phyloP scores from a whole-genome alignment of 1,139 yeast genomes.

The Debaryomyces singareniensis region DNA sequence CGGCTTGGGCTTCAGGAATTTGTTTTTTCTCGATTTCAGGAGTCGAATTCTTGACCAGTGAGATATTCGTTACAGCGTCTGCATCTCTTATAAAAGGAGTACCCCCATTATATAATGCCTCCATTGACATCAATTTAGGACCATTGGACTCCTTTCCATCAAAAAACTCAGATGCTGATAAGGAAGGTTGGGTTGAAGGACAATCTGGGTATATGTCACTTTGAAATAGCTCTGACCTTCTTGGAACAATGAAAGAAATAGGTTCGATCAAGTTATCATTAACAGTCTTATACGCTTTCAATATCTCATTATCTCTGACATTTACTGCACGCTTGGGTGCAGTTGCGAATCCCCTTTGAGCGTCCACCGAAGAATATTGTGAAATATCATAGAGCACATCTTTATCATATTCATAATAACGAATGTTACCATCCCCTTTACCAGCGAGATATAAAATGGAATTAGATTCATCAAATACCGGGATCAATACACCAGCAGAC shows the following conservation, averaged over 20 bases:
- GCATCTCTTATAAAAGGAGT: conserved; percentile 38
- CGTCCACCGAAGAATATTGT: conserved; percentile 80
- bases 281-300: conserved; percentile 76
- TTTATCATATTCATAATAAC: conserved; percentile 81
- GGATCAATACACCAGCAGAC: conserved; percentile 90
- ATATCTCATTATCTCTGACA: conserved; percentile 77
- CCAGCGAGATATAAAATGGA: conserved; percentile 86
- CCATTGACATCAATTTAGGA: conserved; percentile 77
- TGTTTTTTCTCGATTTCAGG: conserved; percentile 12
- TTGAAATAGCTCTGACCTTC: conserved; percentile 90
- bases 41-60: conserved; percentile 18
- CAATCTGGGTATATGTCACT: conserved; percentile 90
- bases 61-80: conserved; percentile 23
- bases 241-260: conserved; percentile 83
- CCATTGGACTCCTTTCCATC: conserved; percentile 72
- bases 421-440: conserved; percentile 96
- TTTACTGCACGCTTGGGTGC: conserved; percentile 80
- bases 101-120: conserved; percentile 71
- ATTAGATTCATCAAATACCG: conserved; percentile 77
- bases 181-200: conserved; percentile 72
- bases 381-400: conserved; percentile 79
- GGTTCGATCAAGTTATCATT: conserved; percentile 83
- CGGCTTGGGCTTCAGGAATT: conserved; percentile 1
- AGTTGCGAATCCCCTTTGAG: conserved; percentile 93
- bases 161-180: conserved; percentile 74